Base-by-base conservation (phyloP, 768 basidiomycete genomes). In the Porphyrellus cyaneotinctus region DNA sequence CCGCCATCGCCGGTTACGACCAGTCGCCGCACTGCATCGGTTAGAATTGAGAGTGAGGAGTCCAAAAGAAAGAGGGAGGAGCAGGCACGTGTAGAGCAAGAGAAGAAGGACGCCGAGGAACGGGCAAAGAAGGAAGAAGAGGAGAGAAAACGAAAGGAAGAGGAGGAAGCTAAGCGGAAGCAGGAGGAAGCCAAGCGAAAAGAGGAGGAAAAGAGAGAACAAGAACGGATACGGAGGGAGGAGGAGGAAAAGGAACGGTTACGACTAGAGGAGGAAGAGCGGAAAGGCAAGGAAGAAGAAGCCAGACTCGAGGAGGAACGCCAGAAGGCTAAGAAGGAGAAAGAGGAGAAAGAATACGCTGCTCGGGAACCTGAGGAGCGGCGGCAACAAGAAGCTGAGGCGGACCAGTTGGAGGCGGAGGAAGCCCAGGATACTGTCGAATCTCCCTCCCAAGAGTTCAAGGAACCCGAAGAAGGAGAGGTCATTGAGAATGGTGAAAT, bases 21-120 rank as follows among this genome's bases (percentile, higher is more conserved):
- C 17, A 62, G 43, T 44, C 67, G 65, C 26, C 69, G 69, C 31
- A 57, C 67, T 9, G 48, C 64, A 22, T 64, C 70, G 10, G 73
- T 91, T 28, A 78, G 87, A 54, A 79, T 91, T 56, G 87, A 91
- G 73, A 83, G 73, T 15, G 75, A 76, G 62, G 78, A 82, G 47
- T 77, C 79, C 24, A 81, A 81, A 62, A 70, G 71, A 59, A 75
- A 74, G 66, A 70, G 77, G 12, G 78, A 57, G 51, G 76, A 74
- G 20, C 73, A 75, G 52, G 77, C 78, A 60, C 69, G 74, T 45
- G 61, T 70, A 59, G 68, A 72, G 54, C 62, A 70, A 49, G 68
- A 72, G 47, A 71, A 74, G 62, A 72, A 68, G 61, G 71, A 75
- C 6, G 67, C 63, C 8, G 69, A 72, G 60, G 68, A 71, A 43